Evolutionary conservation across 106 monocot genomes (phyloP), one percentile per base, ranked within the genome.

Genomic region (Narthecium ossifragum): DNA sequence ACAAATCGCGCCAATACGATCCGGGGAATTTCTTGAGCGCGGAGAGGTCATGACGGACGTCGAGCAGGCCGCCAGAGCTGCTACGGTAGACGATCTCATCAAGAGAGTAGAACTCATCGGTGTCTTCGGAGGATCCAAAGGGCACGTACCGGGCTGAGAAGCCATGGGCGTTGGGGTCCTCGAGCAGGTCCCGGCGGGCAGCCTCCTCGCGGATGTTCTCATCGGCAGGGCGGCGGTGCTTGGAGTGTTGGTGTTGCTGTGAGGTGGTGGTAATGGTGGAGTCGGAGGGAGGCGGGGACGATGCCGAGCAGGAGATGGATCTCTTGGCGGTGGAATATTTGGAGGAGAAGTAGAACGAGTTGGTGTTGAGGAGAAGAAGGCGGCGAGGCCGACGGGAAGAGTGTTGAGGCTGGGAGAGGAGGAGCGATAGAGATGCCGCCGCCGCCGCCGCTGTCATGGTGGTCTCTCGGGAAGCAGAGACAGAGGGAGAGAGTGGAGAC

Each of bases 171-270:
- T 60, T 47, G 51, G 34, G 17, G 31, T 69, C 18, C 23, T 58
- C 12, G 29, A 48, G 46, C 15, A 50, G 78, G 32, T 81, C 60
- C 37, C 70, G 84, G 31, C 75, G 76, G 39, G 68, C 54, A 8
- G 86, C 88, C 64, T 89, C 88, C 58, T 93, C 82, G 27, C 93
- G 88, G 61, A 93, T 93, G 64, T 82, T 85, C 76, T 85, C 88
- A 7, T 85, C 93, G 13, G 85, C 76, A 15, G 79, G 75, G 43
- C 88, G 88, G 31, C 82, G 74, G 53, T 72, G 54, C 29, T 74
- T 45, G 43, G 43, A 43, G n/a, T n/a, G n/a, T n/a, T n/a, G n/a
- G n/a, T n/a, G n/a, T n/a, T n/a, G n/a, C n/a, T n/a, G n/a, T n/a
- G n/a, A n/a, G n/a, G n/a, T n/a, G n/a, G n/a, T n/a, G n/a, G n/a